Percentiles rank a stretch among this genome's conserved stretches.
These are phyloP conservation scores for Zygosaccharomyces bisporus DNA, from an alignment of 805 yeast genomes.

Conservation along the genomic window DNA sequence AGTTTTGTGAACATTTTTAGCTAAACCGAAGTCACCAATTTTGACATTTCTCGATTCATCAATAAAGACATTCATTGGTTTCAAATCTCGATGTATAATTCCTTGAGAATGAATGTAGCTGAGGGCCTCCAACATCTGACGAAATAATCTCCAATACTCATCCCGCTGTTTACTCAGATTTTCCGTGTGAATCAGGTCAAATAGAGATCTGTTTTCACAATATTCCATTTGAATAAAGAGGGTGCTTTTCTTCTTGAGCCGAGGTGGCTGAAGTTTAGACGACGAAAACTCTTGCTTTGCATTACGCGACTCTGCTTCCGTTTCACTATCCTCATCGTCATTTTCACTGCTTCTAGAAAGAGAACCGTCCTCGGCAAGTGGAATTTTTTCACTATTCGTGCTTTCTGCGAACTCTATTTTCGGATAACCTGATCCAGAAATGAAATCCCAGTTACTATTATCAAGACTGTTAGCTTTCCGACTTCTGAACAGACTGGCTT, in stretches of 20 bases:
- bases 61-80: conserved; percentile 93
- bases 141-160: conserved; percentile 85
- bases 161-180: conserved; percentile 66
- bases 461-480: conserved; percentile 29
- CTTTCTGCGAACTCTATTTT: conserved; percentile 51
- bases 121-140: conserved; percentile 86
- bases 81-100: conserved; percentile 89
- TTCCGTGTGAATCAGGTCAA: conserved; percentile 71
- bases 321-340: conserved; percentile 1
- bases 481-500: conserved; percentile 32
- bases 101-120: conserved; percentile 91
- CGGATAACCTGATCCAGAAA: conserved; percentile 51
- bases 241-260: conserved; percentile 51
- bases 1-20: conserved; percentile 73
- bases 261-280: conserved; percentile 10
- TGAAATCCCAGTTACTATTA: conserved; percentile 54
- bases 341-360: conserved; percentile 13
- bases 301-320: background rate
- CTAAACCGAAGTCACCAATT: conserved; percentile 96
- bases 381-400: conserved; percentile 22
- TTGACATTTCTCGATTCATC: conserved; percentile 86
- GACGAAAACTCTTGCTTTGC: background rate
- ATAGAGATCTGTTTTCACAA: conserved; percentile 89
- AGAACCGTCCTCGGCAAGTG: conserved; percentile 26
- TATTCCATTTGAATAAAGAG: conserved; percentile 97